These are phyloP conservation scores for Colletotrichum tanaceti DNA, from an alignment of 2,329 filamentous ascomycete species.

Conservation along the genomic window DNA sequence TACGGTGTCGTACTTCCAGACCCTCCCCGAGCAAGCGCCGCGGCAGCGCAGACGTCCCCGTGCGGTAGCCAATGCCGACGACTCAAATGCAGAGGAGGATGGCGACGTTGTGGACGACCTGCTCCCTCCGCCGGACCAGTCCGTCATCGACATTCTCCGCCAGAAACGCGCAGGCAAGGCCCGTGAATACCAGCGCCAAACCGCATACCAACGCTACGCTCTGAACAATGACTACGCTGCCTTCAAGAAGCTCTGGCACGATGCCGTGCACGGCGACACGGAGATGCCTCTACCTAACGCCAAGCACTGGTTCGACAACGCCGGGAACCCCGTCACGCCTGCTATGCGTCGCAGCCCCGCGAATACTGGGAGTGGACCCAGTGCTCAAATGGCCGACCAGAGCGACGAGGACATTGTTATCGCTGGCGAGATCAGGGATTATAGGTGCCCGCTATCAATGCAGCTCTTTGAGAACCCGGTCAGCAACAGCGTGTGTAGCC, in stretches of 20 bases:
- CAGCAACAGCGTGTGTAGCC: conserved; percentile 74
- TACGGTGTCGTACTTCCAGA: conserved; percentile 44
- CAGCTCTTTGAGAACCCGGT: conserved; percentile 73
- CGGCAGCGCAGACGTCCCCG: conserved; percentile 42
- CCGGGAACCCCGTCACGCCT: conserved; percentile 55
- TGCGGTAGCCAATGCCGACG: conserved; percentile 33
- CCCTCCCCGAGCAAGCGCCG: conserved; percentile 20
- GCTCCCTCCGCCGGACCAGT: conserved; percentile 38
- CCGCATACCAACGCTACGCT: conserved; percentile 62
- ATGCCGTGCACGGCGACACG: conserved; percentile 61
- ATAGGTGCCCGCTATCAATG: conserved; percentile 77
- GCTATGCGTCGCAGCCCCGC: conserved; percentile 20
- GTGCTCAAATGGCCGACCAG: conserved; percentile 57
- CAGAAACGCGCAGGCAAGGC: conserved; percentile 52
- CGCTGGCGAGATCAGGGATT: conserved; percentile 70
- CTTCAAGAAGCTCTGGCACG: conserved; percentile 71
- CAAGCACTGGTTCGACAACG: conserved; percentile 63
- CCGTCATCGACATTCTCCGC: conserved; percentile 51
- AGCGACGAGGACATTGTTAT: conserved; percentile 78
- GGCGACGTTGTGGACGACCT: conserved; percentile 44
- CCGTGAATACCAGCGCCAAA: conserved; percentile 56
- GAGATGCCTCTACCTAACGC: conserved; percentile 65
- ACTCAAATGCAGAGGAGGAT: conserved; percentile 42
- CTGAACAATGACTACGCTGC: conserved; percentile 68
- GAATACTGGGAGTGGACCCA: conserved; percentile 45